Base-by-base conservation (phyloP, 768 basidiomycete species). In the Termitomyces titanicus region DNA sequence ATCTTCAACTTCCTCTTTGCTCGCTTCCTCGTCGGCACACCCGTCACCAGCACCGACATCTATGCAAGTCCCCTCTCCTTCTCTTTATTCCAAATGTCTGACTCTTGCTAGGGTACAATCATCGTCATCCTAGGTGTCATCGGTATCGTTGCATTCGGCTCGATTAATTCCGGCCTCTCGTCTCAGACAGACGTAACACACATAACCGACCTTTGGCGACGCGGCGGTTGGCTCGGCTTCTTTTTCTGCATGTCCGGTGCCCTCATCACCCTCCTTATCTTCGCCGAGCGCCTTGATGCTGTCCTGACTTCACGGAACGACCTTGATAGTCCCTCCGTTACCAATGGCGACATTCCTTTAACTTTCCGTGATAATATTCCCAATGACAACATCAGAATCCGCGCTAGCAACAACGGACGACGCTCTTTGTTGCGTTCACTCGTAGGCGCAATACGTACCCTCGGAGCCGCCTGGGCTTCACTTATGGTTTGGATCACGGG, bases 1-100 rank as follows among this genome's bases (percentile, higher is more conserved):
- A 85, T 98, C 53, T 98, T 98, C 77, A 98, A 98, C 69, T 95
- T 97, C 67, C 77, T 97, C 35, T 96, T 97, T 68, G 96, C 96
- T 35, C 84, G 89, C 62, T 89, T 93, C 65, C 79, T 93, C 56
- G 87, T 92, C 6, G 91, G 90, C 35, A 91, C 88, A 5, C 89
- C 92, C 1, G 89, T 95, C 37, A 92, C 89, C 40, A 82, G 73
- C 54, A 88, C 81, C 34, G 93, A 95, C 66, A 89, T 94, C 34
- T 87, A 89, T 65, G 90, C 89, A 63, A 57, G 85, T 68, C 40
- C 53, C 22, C 15, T 33, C n/a, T 49, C 22, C 22, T 10, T 48
- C 13, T 31, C 49, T 25, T 45, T 25, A 13, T n/a, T 33, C 39
- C 47, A n/a, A 17, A 40, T 37, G 33, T 37, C 7, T 33, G n/a